Evolutionary conservation across 257 asterid genomes (phyloP), one percentile per base, ranked within the genome.

Genomic region (Nicotiana noctiflora): DNA sequence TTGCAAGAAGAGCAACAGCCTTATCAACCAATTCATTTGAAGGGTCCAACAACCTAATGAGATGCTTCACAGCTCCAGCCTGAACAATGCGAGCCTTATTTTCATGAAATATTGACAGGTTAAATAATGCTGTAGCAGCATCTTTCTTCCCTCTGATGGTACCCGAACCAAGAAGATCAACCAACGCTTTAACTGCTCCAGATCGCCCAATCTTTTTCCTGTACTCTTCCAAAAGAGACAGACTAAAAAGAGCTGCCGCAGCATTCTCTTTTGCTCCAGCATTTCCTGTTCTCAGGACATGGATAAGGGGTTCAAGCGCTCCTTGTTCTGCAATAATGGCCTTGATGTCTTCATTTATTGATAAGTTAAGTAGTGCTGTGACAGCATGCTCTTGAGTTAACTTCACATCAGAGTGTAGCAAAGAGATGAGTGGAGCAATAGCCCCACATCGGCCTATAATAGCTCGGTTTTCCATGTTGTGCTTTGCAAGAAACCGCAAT

Each of bases 21-120:
- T 95, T 95, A 83, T 95, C 99, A 14, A 91, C 97, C 97, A 95
- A 89, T 82, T 88, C 97, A 2, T 83, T 77, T 15, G 61, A 87
- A 23, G 97, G 97, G 61, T 90, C 97, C 90, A 96, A 57, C 75
- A 93, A 82, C 65, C 81, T 88, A 72, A 92, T 96, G 85, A 96
- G 86, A 79, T 90, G 81, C 86, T 87, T 90, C 80, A 96, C 92
- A 0, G 98, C 99, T 81, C 99, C 98, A 2, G 93, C 96, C 84
- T 92, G 98, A 68, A 96, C 87, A 67, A 96, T 92, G 57, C 95
- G 97, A 31, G 97, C 98, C 89, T 96, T 96, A 62, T 96, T 96
- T 63, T 96, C 99, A 57, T 96, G 98, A 86, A 82, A 91, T 75
- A 96, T 92, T 8, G 99, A 96, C 18, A 96, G 84, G 84, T 90